These are phyloP conservation scores for Quillaja saponaria DNA, from an alignment of 306 rosid genomes.

Conservation along the genomic window DNA sequence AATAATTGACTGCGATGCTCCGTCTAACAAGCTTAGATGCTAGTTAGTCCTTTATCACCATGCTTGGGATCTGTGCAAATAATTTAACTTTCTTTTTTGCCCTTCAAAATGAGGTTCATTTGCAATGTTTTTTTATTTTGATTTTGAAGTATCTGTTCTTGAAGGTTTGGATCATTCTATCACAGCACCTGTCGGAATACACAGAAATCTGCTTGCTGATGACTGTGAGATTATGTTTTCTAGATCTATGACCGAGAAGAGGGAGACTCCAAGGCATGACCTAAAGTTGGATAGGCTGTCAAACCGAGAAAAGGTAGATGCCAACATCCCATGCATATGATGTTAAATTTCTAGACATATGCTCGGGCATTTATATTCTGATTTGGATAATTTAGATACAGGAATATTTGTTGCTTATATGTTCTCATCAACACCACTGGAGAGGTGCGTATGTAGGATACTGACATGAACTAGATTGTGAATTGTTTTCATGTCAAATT, in stretches of 20 bases:
- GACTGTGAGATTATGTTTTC: conserved; percentile 43
- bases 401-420: background rate
- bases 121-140: conserved; percentile 29
- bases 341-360: conserved; percentile 11
- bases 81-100: conserved; percentile 20
- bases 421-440: conserved; percentile 4
- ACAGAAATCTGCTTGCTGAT: conserved; percentile 42
- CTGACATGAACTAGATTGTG: background rate
- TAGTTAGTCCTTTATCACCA: conserved; percentile 1
- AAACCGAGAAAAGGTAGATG: conserved; percentile 69
- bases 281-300: conserved; percentile 64
- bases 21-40: conserved; percentile 2
- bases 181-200: conserved; percentile 48
- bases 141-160: conserved; percentile 35
- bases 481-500: conserved; percentile 10
- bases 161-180: conserved; percentile 57
- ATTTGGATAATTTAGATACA: background rate
- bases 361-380: conserved; percentile 19
- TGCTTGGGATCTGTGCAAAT: conserved; percentile 1
- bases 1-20: background rate
- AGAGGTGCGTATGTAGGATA: conserved; percentile 9
- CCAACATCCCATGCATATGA: conserved; percentile 16
- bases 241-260: conserved; percentile 77
- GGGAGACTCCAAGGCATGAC: conserved; percentile 48
- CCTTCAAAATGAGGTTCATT: conserved; percentile 15